A percentile compares a stretch with the other conserved stretches of the same genome.
These are phyloP conservation scores for Teunomyces gatunensis DNA, from an alignment of 805 yeast genomes.

Conservation along the genomic window DNA sequence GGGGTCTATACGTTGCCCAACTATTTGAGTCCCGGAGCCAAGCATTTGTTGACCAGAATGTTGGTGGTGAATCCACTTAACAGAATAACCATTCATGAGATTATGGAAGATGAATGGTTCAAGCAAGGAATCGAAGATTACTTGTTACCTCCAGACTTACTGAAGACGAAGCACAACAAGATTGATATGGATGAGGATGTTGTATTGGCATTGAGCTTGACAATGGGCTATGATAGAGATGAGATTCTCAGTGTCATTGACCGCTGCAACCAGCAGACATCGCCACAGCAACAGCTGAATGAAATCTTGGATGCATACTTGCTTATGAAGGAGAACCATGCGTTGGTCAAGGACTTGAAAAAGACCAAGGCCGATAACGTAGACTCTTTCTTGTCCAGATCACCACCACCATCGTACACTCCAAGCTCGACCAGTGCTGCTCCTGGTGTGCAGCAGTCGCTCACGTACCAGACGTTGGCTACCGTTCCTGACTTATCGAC, in stretches of 20 bases:
- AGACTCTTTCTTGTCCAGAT: constrained; percentile 57
- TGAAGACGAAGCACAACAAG: constrained; percentile 23
- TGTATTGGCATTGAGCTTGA: constrained; percentile 24
- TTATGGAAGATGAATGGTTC: constrained; percentile 32
- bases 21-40: constrained; percentile 28
- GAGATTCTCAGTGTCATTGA: constrained; percentile 24
- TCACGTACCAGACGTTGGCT: constrained; percentile 47
- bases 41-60: constrained; percentile 27
- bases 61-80: constrained; percentile 30
- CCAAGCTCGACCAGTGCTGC: constrained; percentile 26
- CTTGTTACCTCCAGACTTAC: constrained; percentile 28
- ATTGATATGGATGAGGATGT: constrained; percentile 29
- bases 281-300: constrained; percentile 42
- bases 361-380: constrained; percentile 47
- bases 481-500: constrained; percentile 47
- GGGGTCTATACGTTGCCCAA: constrained; percentile 33
- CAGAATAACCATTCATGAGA: constrained; percentile 29
- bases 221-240: constrained; percentile 30
- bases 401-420: constrained; percentile 52
- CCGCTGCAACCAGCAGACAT: constrained; percentile 17
- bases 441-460: constrained; percentile 44
- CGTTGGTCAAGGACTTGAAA: constrained; percentile 65
- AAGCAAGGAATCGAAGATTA: constrained; percentile 27
- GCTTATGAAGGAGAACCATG: constrained; percentile 75
- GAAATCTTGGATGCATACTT: constrained; percentile 87